phyloP scores from a whole-genome alignment of 345 rosid genomes.

The Brassica nigra region DNA sequence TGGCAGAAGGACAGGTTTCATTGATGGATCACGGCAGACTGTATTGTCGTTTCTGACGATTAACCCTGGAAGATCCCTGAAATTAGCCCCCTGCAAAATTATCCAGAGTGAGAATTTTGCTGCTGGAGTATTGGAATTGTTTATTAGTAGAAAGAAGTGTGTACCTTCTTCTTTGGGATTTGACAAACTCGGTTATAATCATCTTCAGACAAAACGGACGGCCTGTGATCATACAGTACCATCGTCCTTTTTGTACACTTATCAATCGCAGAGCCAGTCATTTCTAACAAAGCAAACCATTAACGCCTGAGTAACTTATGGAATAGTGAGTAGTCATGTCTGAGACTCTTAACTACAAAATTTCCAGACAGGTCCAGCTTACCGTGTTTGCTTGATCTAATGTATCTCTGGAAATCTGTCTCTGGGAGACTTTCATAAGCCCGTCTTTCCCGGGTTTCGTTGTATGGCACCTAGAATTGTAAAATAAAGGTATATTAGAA shows the following conservation, averaged over 20 bases:
- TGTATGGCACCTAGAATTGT: constrained; percentile 56
- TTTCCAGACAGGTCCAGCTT: constrained; percentile 6
- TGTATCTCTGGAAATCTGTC: constrained; percentile 79
- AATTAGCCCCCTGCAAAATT: constrained; percentile 77
- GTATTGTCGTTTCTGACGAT: constrained; percentile 68
- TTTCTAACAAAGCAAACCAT: constrained; percentile 50
- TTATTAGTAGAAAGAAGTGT: not conserved
- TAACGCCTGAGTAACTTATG: constrained; percentile 18
- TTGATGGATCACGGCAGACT: constrained; percentile 58
- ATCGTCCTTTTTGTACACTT: constrained; percentile 32
- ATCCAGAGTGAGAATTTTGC: constrained; percentile 26
- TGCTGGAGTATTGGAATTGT: constrained; percentile 5
- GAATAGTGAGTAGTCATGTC: constrained; percentile 4
- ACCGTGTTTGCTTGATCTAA: constrained; percentile 67
- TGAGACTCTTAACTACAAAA: constrained; percentile 6
- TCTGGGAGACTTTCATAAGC: constrained; percentile 63
- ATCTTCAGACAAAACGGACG: constrained; percentile 52
- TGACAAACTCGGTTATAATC: constrained; percentile 73
- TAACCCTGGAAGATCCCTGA: constrained; percentile 89
- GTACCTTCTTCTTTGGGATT: constrained; percentile 90
- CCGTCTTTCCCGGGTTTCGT: constrained; percentile 60
- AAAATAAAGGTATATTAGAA: not conserved
- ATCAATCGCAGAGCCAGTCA: constrained; percentile 53
- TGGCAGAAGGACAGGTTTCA: constrained; percentile 56
- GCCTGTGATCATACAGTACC: constrained; percentile 73